A percentile compares a stretch with the other conserved stretches of the same genome.
Evolutionary conservation across 495 filamentous ascomycete species (phyloP).

Genomic region (Delitschia confertaspora): DNA sequence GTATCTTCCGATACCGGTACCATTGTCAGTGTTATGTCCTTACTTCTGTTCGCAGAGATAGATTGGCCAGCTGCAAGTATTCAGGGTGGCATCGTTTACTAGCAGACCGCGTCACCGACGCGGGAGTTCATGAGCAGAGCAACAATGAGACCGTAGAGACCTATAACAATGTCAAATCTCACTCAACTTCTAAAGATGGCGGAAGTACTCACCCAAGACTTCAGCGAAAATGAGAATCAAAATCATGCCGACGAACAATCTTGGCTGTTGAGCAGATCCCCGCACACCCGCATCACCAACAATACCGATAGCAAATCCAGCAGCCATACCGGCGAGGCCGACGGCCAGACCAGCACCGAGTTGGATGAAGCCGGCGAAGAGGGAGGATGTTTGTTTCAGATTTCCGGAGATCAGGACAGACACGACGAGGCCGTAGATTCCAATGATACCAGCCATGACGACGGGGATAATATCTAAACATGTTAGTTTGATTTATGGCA

Average conservation of each 20-base stretch:
- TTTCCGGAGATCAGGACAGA: slow-evolving; percentile 95
- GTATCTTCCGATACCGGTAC: background rate
- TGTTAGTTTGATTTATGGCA: slow-evolving; percentile 12
- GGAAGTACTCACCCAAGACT: slow-evolving; percentile 70
- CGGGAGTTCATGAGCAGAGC: slow-evolving; percentile 95
- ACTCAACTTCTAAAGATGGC: slow-evolving; percentile 3
- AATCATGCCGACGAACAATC: slow-evolving; percentile 99
- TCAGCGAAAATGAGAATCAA: slow-evolving; percentile 99
- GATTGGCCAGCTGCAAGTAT: slow-evolving; percentile 2
- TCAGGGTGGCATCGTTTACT: slow-evolving; percentile 2
- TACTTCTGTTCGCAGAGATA: slow-evolving; percentile 1
- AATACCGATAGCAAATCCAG: slow-evolving; percentile 97
- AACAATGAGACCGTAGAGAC: slow-evolving; percentile 97
- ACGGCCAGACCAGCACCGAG: slow-evolving; percentile 94
- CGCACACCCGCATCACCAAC: slow-evolving; percentile 98
- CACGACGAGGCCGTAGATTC: slow-evolving; percentile 99
- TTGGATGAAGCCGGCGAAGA: slow-evolving; percentile 95
- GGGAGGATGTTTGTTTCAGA: slow-evolving; percentile 68
- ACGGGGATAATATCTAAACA: slow-evolving; percentile 89
- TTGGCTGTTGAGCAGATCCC: slow-evolving; percentile 93
- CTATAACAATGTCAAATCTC: slow-evolving; percentile 34
- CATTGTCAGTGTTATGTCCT: background rate
- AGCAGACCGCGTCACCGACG: slow-evolving; percentile 7
- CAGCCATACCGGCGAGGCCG: slow-evolving; percentile 92
- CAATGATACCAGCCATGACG: slow-evolving; percentile 99